These are phyloP conservation scores for Chlorella sp. DNA, from an alignment of 139 green algal genomes.

Conservation along the genomic window DNA sequence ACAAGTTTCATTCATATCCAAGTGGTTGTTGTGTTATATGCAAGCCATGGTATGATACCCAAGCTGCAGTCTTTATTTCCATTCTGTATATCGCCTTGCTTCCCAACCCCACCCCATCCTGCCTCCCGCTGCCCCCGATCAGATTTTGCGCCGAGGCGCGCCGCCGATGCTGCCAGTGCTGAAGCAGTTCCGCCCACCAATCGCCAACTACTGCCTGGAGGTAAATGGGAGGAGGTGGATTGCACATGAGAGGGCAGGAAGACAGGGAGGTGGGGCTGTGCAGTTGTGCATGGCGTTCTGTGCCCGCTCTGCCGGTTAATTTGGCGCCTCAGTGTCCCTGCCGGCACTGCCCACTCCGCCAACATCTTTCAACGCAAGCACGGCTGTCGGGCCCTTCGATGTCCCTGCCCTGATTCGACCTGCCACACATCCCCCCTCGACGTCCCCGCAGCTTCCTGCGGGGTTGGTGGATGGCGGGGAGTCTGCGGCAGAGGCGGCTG, in stretches of 20 bases:
- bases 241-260: background rate
- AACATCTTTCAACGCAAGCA: no score
- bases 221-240: background rate
- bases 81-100: background rate
- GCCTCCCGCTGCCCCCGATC: background rate
- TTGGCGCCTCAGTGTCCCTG: no score
- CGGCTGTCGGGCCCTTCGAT: no score
- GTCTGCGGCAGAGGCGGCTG: constrained; percentile 52
- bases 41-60: background rate
- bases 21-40: background rate
- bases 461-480: constrained; percentile 74
- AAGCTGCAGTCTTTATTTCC: background rate
- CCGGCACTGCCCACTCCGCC: no score
- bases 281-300: no score
- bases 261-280: no score
- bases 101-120: background rate
- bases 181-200: constrained; percentile 61
- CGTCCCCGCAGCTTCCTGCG: constrained; percentile 61
- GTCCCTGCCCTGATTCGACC: no score
- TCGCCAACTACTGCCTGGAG: constrained; percentile 60
- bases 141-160: constrained; percentile 33
- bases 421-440: background rate
- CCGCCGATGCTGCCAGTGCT: constrained; percentile 46
- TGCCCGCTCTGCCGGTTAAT: no score
- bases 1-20: background rate